phyloP scores from a whole-genome alignment of 768 basidiomycete genomes.

The Dentipellis sp. region DNA sequence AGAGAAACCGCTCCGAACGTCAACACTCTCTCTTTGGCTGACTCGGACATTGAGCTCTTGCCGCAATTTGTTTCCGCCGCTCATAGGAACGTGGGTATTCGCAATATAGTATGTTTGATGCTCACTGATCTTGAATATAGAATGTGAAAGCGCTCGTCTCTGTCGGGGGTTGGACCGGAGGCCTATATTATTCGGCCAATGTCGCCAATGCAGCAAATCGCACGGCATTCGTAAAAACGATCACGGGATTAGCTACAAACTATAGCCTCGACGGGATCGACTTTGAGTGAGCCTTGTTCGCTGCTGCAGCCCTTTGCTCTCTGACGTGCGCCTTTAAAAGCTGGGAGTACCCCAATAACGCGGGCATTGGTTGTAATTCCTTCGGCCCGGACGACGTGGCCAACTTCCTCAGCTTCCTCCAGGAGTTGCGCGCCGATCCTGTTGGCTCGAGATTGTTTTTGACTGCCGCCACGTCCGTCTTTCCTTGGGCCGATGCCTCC shows the following conservation, averaged over 20 bases:
- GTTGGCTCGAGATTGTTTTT: constrained; percentile 51
- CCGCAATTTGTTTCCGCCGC: constrained; percentile 16
- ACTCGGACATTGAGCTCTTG: constrained; percentile 17
- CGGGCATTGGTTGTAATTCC: constrained; percentile 63
- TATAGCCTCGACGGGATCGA: constrained; percentile 10
- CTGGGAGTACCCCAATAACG: constrained; percentile 47
- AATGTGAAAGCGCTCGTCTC: constrained; percentile 7
- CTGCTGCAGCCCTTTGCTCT: constrained; percentile 18
- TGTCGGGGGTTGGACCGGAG: constrained; percentile 11
- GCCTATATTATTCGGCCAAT: constrained; percentile 7
- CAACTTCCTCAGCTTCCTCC: constrained; percentile 72
- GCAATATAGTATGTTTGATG: constrained; percentile 17
- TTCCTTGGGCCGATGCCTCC: not conserved
- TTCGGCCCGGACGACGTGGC: constrained; percentile 47
- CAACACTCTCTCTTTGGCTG: constrained; percentile 16
- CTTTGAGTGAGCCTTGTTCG: constrained; percentile 4
- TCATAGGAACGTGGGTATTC: constrained; percentile 29
- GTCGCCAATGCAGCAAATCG: constrained; percentile 4
- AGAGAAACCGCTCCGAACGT: constrained; percentile 27
- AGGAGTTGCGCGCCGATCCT: constrained; percentile 49
- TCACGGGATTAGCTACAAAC: not conserved
- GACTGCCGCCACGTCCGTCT: constrained; percentile 44
- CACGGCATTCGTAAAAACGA: constrained; percentile 4
- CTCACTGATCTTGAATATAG: constrained; percentile 18
- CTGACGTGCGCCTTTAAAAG: not conserved